Percentiles rank a stretch among this genome's conserved stretches.
Conservation (phyloP, 805 yeast species). For the Yamadazyma ubonensis region DNA sequence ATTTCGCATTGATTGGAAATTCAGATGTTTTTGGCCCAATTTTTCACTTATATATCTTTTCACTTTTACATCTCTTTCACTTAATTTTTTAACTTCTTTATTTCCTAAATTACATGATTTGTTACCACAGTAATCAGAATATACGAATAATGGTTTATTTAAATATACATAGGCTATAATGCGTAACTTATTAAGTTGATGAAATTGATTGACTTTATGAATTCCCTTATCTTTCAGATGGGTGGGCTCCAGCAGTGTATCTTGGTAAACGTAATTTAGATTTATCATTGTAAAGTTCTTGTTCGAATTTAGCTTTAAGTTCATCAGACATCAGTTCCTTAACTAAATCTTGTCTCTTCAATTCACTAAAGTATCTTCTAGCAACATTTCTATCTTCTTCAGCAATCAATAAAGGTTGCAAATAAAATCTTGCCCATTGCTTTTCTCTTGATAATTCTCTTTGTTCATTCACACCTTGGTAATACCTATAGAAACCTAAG, state of each 20-base stretch:
- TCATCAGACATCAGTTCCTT: conserved; percentile 43
- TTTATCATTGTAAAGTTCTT: conserved; percentile 44
- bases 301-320: conserved; percentile 39
- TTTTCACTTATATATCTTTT: no score
- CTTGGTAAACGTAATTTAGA: conserved; percentile 44
- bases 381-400: conserved; percentile 79
- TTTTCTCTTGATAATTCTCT: conserved; percentile 74
- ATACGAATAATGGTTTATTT: neutral
- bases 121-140: neutral
- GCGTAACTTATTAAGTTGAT: neutral
- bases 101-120: neutral
- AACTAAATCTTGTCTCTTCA: conserved; percentile 61
- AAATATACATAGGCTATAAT: conserved; percentile 3
- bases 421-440: conserved; percentile 71
- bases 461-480: conserved; percentile 70
- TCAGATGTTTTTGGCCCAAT: neutral
- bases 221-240: conserved; percentile 23
- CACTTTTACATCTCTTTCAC: no score
- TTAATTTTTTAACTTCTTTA: no score
- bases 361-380: conserved; percentile 64
- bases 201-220: neutral
- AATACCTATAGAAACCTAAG: conserved; percentile 68
- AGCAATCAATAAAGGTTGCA: conserved; percentile 73
- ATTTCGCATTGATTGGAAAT: neutral
- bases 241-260: conserved; percentile 40